phyloP scores from a whole-genome alignment of 352 stramenopile genomes.

The Phytophthora pluvialis region DNA sequence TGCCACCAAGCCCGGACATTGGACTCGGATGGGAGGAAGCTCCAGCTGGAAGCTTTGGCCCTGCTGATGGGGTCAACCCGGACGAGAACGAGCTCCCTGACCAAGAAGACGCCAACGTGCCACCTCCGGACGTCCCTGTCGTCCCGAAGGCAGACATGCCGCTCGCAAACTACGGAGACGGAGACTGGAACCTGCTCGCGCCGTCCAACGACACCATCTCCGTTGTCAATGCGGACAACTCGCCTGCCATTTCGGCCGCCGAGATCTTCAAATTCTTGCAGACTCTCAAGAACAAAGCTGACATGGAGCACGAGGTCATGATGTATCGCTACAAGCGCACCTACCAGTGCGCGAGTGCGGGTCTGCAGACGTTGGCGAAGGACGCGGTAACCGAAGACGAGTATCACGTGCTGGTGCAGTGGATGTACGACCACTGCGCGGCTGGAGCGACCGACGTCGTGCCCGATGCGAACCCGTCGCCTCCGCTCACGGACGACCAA shows the following conservation, averaged over 20 bases:
- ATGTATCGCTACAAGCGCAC: constrained; percentile 47
- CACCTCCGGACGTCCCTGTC: constrained; percentile 22
- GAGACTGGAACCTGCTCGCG: constrained; percentile 45
- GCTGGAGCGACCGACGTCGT: constrained; percentile 21
- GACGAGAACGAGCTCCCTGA: constrained; percentile 4
- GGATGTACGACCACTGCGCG: constrained; percentile 52
- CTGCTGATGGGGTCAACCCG: constrained; percentile 4
- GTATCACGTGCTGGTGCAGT: constrained; percentile 44
- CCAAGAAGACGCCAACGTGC: constrained; percentile 7
- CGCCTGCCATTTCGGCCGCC: constrained; percentile 27
- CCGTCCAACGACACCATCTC: constrained; percentile 43
- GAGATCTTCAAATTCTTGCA: constrained; percentile 46
- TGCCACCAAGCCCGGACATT: not conserved
- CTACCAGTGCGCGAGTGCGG: constrained; percentile 32
- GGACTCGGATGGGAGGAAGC: not conserved
- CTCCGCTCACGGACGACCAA: constrained; percentile 20
- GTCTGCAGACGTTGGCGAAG: constrained; percentile 40
- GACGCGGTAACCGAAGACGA: constrained; percentile 32
- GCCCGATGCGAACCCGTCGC: not conserved
- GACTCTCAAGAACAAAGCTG: constrained; percentile 31
- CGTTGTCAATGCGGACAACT: constrained; percentile 37
- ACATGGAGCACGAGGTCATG: constrained; percentile 27
- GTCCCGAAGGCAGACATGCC: constrained; percentile 26
- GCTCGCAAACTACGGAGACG: constrained; percentile 20
- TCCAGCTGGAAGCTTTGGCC: constrained; percentile 7